These are phyloP conservation scores for Penicillium sp. DNA, from an alignment of 2,329 filamentous ascomycete genomes.

Conservation along the genomic window DNA sequence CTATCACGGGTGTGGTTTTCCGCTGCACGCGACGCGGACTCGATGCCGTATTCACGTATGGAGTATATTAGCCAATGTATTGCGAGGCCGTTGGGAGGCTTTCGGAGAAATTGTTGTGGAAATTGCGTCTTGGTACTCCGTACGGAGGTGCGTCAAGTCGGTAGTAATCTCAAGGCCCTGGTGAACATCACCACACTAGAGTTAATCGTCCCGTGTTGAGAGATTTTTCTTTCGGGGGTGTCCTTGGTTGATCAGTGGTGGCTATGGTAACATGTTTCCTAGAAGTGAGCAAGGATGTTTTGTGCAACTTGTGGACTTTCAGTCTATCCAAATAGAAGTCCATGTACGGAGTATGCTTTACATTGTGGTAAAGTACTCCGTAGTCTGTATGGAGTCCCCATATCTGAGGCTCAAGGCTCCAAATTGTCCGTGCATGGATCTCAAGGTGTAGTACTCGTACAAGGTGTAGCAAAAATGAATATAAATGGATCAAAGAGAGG, in stretches of 20 bases:
- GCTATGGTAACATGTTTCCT: neutral
- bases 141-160: no score
- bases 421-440: neutral
- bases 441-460: neutral
- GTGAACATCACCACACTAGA: neutral
- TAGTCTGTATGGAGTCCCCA: no score
- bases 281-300: neutral
- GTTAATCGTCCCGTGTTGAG: constrained; percentile 9
- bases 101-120: no score
- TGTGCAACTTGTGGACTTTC: neutral
- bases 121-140: no score
- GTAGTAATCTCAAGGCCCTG: no score
- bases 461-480: neutral
- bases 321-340: neutral
- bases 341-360: no score
- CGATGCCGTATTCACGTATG: neutral
- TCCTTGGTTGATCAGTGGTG: neutral
- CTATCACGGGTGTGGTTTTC: neutral
- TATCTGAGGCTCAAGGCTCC: neutral
- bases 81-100: no score
- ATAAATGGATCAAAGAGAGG: neutral
- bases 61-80: neutral
- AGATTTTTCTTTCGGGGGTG: neutral
- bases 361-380: no score
- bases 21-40: neutral